Evolutionary conservation across 2,329 filamentous ascomycete genomes (phyloP), one percentile per base, ranked within the genome.

Genomic region (Trichophaea hybrida): DNA sequence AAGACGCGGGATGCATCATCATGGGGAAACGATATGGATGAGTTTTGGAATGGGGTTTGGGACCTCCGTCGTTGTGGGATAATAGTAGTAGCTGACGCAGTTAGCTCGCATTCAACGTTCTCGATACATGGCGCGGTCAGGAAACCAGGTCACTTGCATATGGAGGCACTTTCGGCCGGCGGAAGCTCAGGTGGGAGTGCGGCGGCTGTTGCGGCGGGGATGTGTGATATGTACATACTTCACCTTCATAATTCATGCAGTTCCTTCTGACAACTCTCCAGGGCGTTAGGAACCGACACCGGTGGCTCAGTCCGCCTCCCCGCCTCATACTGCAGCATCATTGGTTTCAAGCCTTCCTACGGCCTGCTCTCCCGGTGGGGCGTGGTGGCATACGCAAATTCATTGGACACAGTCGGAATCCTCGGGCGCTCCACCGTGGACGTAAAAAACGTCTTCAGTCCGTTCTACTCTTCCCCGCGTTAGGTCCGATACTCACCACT

Each of bases 181-280:
- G 90, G 90, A 34, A 96, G 90, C 71, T 97, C 91, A 2, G 93
- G 93, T 46, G 93, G 93, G 15, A 96, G 90, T 71, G 93, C 93
- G 2, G 80, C 94, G 7, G 88, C 88, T 12, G 87, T 97, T 40
- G 81, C 80, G 17, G 76, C 78, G 0, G 78, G 78, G 4, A 76
- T 82, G 68, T 81, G 78, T 65, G 77, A 78, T 75, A 77, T 77
- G 74, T 80, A 73, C 64, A 76, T 74, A 35, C 15, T 32, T 54
- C 12, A 2, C 7, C 34, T 46, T 46, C 17, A 24, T 34, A 6
- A 52, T 5, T 8, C 15, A 32, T 33, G 31, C 12, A 12, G 33
- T 10, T 31, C 7, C 2, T 13, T 12, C 17, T 37, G 15, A 13
- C 15, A 8, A 31, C n/a, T 17, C 6, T 50, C 58, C 61, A 78